phyloP scores from a whole-genome alignment of 495 filamentous ascomycete genomes.

The Massariosphaeria phaeospora region DNA sequence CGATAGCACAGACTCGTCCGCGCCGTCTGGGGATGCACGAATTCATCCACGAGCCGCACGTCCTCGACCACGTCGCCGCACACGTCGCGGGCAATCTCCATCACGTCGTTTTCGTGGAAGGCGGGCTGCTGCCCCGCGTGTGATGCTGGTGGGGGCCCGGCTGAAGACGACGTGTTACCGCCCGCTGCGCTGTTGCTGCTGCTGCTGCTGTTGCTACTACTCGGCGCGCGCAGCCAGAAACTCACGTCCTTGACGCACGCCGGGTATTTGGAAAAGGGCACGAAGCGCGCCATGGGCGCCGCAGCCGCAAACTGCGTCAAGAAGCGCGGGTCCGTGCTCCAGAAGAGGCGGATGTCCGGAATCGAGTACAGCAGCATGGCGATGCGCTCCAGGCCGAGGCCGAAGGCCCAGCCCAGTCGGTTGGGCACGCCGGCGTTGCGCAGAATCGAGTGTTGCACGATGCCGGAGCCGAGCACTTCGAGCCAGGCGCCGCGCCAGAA shows the following conservation, averaged over 20 bases:
- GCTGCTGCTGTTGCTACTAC: constrained; percentile 14
- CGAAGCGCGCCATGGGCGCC: constrained; percentile 60
- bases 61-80: constrained; percentile 83
- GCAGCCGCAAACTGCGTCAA: constrained; percentile 62
- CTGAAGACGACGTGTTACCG: no score
- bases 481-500: constrained; percentile 94
- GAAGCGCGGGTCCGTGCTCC: constrained; percentile 81
- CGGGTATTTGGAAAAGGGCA: constrained; percentile 84
- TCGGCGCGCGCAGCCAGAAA: constrained; percentile 67
- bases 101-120: constrained; percentile 93
- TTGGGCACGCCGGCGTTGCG: constrained; percentile 68
- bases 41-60: constrained; percentile 75
- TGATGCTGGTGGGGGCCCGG: no score
- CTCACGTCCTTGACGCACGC: constrained; percentile 84
- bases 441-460: constrained; percentile 74
- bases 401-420: constrained; percentile 91
- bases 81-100: constrained; percentile 82
- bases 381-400: constrained; percentile 84
- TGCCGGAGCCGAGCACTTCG: constrained; percentile 89
- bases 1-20: constrained; percentile 84
- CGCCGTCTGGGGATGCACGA: constrained; percentile 80
- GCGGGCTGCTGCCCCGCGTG: constrained; percentile 5
- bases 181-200: constrained; percentile 7
- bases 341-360: constrained; percentile 96
- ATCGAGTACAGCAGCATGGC: constrained; percentile 96